A percentile compares a stretch with the other conserved stretches of the same genome.
phyloP scores from a whole-genome alignment of 495 filamentous ascomycete genomes.

The Sordaria brevicollis region DNA sequence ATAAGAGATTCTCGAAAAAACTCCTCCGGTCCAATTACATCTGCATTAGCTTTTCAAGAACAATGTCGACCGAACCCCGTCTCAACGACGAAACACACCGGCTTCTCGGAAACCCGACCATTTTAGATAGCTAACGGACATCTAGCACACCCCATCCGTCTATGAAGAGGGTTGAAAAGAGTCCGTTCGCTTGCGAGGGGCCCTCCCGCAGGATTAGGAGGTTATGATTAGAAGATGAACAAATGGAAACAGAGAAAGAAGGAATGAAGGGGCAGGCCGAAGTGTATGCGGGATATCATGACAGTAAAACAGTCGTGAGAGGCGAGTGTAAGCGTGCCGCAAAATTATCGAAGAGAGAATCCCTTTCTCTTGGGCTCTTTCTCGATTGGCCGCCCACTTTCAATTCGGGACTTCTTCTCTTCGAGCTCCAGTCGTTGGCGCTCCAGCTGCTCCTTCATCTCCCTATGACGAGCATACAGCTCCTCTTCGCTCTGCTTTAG shows the following conservation, averaged over 20 bases:
- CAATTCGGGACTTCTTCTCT: slow-evolving; percentile 90
- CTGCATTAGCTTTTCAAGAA: slow-evolving; percentile 30
- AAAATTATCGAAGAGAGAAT: slow-evolving; percentile 83
- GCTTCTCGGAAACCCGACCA: slow-evolving; percentile 17
- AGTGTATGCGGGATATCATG: slow-evolving; percentile 37
- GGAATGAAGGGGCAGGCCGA: slow-evolving; percentile 36
- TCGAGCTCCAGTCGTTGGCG: slow-evolving; percentile 87
- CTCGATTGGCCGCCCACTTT: slow-evolving; percentile 89
- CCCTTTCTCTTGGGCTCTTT: slow-evolving; percentile 96
- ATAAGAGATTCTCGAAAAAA: slow-evolving; percentile 12
- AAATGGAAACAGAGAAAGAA: slow-evolving; percentile 23
- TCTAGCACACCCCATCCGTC: slow-evolving; percentile 1
- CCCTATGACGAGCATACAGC: slow-evolving; percentile 89
- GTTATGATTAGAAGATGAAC: slow-evolving; percentile 40
- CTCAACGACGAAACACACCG: slow-evolving; percentile 13
- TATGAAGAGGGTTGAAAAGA: not conserved
- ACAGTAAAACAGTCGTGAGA: slow-evolving; percentile 35
- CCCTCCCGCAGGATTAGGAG: slow-evolving; percentile 33
- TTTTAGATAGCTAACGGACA: slow-evolving; percentile 13
- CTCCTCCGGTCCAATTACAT: slow-evolving; percentile 27
- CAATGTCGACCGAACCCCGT: slow-evolving; percentile 14
- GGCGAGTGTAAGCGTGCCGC: slow-evolving; percentile 7
- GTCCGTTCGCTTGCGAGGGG: slow-evolving; percentile 14
- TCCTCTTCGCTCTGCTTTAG: slow-evolving; percentile 98
- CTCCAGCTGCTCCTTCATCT: slow-evolving; percentile 99